phyloP scores from a whole-genome alignment of 768 basidiomycete species.

The Lactarius deliciosus region DNA sequence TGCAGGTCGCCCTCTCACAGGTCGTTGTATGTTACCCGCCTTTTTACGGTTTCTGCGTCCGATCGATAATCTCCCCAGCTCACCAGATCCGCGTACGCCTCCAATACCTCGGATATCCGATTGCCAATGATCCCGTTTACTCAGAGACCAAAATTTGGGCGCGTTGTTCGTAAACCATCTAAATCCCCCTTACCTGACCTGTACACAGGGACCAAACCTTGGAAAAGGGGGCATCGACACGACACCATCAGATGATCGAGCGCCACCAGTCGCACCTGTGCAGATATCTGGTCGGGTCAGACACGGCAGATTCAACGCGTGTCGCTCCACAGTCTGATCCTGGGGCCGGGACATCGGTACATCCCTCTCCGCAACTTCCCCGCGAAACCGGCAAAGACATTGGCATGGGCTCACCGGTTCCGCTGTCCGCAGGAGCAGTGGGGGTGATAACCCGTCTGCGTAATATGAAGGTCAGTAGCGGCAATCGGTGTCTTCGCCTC shows the following conservation, averaged over 20 bases:
- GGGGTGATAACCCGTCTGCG: conserved; percentile 72
- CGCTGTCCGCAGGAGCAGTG: conserved; percentile 73
- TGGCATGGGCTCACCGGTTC: conserved; percentile 83
- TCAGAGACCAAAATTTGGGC: conserved; percentile 79
- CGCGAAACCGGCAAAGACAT: conserved; percentile 86
- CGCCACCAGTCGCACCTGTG: conserved; percentile 55
- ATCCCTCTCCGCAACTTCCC: conserved; percentile 44
- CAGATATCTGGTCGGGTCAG: conserved; percentile 38
- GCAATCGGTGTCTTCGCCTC: neutral
- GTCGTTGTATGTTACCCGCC: conserved; percentile 67
- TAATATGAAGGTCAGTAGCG: conserved; percentile 70
- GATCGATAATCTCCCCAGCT: conserved; percentile 46
- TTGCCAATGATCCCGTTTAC: conserved; percentile 96
- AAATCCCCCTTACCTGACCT: neutral
- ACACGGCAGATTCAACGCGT: conserved; percentile 26
- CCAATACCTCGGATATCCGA: conserved; percentile 90
- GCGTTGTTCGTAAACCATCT: conserved; percentile 22
- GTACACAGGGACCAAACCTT: conserved; percentile 58
- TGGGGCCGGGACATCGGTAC: neutral
- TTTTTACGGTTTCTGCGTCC: neutral
- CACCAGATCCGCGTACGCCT: conserved; percentile 98
- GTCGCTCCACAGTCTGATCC: neutral
- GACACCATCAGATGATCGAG: conserved; percentile 62
- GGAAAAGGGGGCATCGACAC: conserved; percentile 83
- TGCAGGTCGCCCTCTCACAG: conserved; percentile 83